A percentile compares a stretch with the other conserved stretches of the same genome.
Evolutionary conservation across 768 basidiomycete genomes (phyloP).

Genomic region (Lactifluus echinatus): DNA sequence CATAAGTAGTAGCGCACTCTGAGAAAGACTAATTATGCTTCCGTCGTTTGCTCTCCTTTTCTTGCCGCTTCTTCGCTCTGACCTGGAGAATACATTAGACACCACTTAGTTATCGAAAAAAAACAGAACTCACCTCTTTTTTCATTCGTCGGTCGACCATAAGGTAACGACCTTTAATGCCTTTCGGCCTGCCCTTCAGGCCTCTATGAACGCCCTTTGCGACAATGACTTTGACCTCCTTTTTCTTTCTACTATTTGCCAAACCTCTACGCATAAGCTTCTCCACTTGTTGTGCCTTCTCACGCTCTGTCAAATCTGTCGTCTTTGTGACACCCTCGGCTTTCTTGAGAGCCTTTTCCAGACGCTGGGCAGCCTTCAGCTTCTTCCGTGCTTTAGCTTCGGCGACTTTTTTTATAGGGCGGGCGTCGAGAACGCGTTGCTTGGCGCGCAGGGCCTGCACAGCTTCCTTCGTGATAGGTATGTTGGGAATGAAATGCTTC

Average conservation of each 20-base stretch:
- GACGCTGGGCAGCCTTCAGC: conserved; percentile 69
- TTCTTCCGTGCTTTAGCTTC: conserved; percentile 99
- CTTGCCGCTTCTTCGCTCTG: conserved; percentile 74
- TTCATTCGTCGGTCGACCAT: conserved; percentile 94
- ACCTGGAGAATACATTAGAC: conserved; percentile 38
- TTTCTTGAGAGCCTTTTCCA: conserved; percentile 93
- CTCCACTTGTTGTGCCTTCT: conserved; percentile 90
- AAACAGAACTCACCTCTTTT: conserved; percentile 60
- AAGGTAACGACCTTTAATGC: conserved; percentile 88
- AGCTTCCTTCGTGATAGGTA: conserved; percentile 97
- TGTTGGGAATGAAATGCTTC: conserved; percentile 86
- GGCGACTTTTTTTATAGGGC: conserved; percentile 98
- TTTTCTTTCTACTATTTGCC: conserved; percentile 61
- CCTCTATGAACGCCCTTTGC: conserved; percentile 88
- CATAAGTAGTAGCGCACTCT: neutral
- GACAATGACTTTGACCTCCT: conserved; percentile 79
- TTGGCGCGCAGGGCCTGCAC: conserved; percentile 75
- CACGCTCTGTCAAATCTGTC: conserved; percentile 85
- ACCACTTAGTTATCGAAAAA: neutral
- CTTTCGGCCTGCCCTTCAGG: conserved; percentile 87
- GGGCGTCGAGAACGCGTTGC: conserved; percentile 88
- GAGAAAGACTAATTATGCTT: conserved; percentile 30
- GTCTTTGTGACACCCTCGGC: conserved; percentile 89
- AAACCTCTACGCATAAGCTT: conserved; percentile 81
- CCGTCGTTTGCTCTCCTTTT: conserved; percentile 62